These are phyloP conservation scores for Ceratocystis cubensis DNA, from an alignment of 2,329 filamentous ascomycete genomes.

Conservation along the genomic window DNA sequence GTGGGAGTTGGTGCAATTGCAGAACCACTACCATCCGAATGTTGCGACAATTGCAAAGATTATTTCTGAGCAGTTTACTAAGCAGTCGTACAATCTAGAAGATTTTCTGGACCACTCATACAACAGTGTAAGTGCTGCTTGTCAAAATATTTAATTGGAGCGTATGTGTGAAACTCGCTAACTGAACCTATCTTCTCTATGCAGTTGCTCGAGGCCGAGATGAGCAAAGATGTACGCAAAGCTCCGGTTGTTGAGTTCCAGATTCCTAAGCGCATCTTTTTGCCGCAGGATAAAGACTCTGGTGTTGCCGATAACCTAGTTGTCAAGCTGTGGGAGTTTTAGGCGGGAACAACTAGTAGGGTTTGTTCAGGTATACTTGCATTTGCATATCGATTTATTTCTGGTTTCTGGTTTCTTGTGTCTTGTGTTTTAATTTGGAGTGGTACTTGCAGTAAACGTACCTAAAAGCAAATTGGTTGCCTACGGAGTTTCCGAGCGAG, in stretches of 20 bases:
- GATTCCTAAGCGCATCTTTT: conserved; percentile 75
- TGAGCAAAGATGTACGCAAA: conserved; percentile 73
- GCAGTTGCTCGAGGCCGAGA: conserved; percentile 70
- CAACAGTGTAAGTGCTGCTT: conserved; percentile 47
- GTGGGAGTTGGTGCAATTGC: conserved; percentile 87
- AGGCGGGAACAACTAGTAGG: conserved; percentile 9
- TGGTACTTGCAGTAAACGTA: neutral
- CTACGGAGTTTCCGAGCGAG: neutral
- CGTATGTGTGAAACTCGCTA: neutral
- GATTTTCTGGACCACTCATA: conserved; percentile 96
- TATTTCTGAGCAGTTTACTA: conserved; percentile 92
- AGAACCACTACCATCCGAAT: conserved; percentile 92
- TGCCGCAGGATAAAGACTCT: conserved; percentile 38
- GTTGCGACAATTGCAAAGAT: conserved; percentile 90
- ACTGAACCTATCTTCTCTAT: neutral
- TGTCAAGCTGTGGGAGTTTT: conserved; percentile 51
- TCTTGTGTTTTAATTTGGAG: neutral
- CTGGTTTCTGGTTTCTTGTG: neutral
- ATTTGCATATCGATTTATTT: conserved; percentile 7
- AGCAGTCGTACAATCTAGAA: conserved; percentile 86
- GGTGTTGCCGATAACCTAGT: conserved; percentile 42
- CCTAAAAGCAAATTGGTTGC: neutral
- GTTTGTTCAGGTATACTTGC: neutral
- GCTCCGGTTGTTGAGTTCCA: conserved; percentile 82
- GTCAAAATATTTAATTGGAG: neutral